Percentiles rank a stretch among this genome's conserved stretches.
Evolutionary conservation across 306 rosid genomes (phyloP).

Genomic region (Clitoria ternatea): DNA sequence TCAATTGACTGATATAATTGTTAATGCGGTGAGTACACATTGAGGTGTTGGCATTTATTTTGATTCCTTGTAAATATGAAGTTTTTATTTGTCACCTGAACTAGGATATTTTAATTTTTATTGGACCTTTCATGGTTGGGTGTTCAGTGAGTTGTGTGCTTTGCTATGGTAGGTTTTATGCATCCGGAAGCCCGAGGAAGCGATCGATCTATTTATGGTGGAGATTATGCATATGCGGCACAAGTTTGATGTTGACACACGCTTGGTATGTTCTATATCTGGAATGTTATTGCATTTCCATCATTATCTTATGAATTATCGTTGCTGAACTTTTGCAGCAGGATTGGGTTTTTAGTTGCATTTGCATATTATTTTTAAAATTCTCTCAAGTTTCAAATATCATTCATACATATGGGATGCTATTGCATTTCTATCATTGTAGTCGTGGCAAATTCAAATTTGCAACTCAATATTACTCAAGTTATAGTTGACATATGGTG

Average conservation of each 20-base stretch:
- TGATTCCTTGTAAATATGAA: background rate
- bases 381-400: background rate
- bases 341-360: background rate
- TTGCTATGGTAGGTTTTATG: conserved; percentile 64
- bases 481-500: background rate
- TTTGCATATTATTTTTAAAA: background rate
- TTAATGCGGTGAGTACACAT: conserved; percentile 64
- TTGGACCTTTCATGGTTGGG: conserved; percentile 5
- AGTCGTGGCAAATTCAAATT: background rate
- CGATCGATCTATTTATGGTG: conserved; percentile 91
- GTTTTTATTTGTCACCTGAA: background rate
- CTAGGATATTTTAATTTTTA: background rate
- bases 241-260: conserved; percentile 92
- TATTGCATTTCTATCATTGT: background rate
- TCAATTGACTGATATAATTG: conserved; percentile 79
- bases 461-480: background rate
- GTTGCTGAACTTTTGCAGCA: background rate
- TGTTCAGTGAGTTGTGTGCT: conserved; percentile 16
- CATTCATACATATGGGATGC: background rate
- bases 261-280: conserved; percentile 85
- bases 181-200: conserved; percentile 81
- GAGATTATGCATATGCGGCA: conserved; percentile 99
- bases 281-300: too few relatives aligned
- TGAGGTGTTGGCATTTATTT: conserved; percentile 14
- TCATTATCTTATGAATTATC: background rate